A percentile compares a stretch with the other conserved stretches of the same genome.
These are phyloP conservation scores for Hydrangea macrophylla DNA, from an alignment of 148 eudicot genomes.

Conservation along the genomic window DNA sequence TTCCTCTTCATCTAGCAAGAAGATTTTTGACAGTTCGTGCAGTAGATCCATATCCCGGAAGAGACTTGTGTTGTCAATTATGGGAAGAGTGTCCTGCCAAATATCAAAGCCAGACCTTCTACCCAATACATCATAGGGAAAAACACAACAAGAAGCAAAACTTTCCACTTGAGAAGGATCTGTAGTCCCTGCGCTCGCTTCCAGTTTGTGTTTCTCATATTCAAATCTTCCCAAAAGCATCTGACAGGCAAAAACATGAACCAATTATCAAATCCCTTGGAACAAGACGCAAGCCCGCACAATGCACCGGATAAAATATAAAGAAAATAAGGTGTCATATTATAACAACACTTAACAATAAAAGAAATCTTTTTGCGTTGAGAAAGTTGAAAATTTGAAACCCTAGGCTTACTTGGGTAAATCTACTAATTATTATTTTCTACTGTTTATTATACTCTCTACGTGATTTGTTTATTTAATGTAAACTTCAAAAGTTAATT, in stretches of 20 bases:
- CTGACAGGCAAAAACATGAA: too few species aligned
- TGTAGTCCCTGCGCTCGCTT: constrained; percentile 23
- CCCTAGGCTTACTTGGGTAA: too few species aligned
- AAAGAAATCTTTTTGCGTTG: too few species aligned
- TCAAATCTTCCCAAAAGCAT: constrained; percentile 52
- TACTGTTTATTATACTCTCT: too few species aligned
- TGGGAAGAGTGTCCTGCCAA: constrained; percentile 61
- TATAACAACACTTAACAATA: too few species aligned
- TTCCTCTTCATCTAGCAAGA: constrained; percentile 45
- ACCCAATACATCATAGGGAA: constrained; percentile 49
- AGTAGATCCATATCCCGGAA: constrained; percentile 66
- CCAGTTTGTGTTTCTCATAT: constrained; percentile 53
- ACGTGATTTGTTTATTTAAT: too few species aligned
- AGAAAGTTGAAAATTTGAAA: too few species aligned
- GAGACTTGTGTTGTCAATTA: constrained; percentile 66
- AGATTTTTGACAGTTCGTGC: constrained; percentile 47
- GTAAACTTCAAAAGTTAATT: too few species aligned
- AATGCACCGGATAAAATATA: neutral
- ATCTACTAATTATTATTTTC: too few species aligned
- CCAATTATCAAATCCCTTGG: too few species aligned
- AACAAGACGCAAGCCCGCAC: constrained; percentile 10
- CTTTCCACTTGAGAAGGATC: constrained; percentile 20
- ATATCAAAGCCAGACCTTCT: constrained; percentile 39
- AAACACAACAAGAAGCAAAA: constrained; percentile 48
- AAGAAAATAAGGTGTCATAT: too few species aligned